A percentile compares a stretch with the other conserved stretches of the same genome.
Conservation (phyloP, 176 grass and related monocot species). For the Ensete ventricosum region DNA sequence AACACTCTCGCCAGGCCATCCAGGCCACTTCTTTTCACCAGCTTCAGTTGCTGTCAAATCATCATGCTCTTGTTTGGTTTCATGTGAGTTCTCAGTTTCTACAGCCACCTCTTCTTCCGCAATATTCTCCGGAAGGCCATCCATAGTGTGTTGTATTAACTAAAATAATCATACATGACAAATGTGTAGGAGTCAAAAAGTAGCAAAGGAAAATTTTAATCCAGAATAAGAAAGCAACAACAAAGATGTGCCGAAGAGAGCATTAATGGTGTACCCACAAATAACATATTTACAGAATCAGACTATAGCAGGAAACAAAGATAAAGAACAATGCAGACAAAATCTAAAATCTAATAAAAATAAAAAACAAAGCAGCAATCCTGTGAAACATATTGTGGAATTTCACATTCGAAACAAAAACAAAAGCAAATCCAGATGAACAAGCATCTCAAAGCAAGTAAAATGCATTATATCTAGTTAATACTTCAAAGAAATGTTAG, state of each 20-base stretch:
- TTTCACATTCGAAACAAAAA: too few species aligned
- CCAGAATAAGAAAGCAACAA: not conserved
- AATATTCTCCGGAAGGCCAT: constrained; percentile 28
- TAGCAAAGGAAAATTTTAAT: not conserved
- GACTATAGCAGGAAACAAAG: too few species aligned
- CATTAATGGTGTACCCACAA: too few species aligned
- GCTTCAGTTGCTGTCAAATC: not conserved
- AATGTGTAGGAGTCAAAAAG: not conserved
- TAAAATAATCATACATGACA: not conserved
- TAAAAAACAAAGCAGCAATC: too few species aligned
- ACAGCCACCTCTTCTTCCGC: constrained; percentile 27
- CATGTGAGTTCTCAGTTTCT: constrained; percentile 21
- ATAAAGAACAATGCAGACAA: too few species aligned
- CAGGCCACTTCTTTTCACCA: constrained; percentile 72
- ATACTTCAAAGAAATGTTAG: too few species aligned
- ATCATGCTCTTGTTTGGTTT: constrained; percentile 19
- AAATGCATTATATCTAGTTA: too few species aligned
- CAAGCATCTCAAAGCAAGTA: too few species aligned
- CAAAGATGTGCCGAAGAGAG: not conserved
- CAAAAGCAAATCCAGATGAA: too few species aligned
- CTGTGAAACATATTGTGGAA: too few species aligned
- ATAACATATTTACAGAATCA: too few species aligned
- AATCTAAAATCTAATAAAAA: too few species aligned
- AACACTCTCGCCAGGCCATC: constrained; percentile 88
- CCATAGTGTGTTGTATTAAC: constrained; percentile 27